Evolutionary conservation across 352 stramenopile genomes (phyloP).

Genomic region (Phytophthora kernoviae): DNA sequence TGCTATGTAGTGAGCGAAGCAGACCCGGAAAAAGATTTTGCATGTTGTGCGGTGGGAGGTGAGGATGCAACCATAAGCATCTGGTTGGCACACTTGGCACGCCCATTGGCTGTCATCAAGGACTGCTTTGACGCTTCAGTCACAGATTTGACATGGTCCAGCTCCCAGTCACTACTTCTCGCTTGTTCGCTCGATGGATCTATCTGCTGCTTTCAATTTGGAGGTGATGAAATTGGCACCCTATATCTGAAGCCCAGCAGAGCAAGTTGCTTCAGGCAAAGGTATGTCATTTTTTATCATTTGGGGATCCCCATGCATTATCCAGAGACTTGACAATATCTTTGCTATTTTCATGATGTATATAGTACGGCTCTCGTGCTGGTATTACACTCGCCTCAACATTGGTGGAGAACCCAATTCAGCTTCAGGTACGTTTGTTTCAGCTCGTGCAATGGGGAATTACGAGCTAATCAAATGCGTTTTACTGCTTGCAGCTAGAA

Average conservation of each 20-base stretch:
- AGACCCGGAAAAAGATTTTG: constrained; percentile 79
- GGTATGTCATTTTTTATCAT: constrained; percentile 29
- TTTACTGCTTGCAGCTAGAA: constrained; percentile 57
- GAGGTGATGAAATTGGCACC: constrained; percentile 60
- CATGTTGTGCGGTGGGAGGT: constrained; percentile 81
- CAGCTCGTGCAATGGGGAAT: constrained; percentile 15
- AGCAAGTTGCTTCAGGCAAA: constrained; percentile 84
- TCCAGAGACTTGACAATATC: not conserved
- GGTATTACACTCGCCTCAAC: constrained; percentile 82
- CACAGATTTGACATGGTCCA: constrained; percentile 81
- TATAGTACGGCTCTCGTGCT: constrained; percentile 84
- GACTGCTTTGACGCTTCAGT: constrained; percentile 87
- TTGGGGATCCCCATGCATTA: not conserved
- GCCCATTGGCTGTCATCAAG: constrained; percentile 79
- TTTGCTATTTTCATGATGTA: constrained; percentile 3
- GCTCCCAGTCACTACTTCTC: constrained; percentile 59
- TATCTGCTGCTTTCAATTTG: constrained; percentile 87
- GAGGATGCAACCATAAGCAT: constrained; percentile 88
- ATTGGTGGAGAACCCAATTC: constrained; percentile 80
- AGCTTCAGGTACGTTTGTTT: constrained; percentile 57
- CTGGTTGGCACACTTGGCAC: constrained; percentile 80
- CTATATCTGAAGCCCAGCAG: constrained; percentile 73
- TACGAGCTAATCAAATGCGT: not conserved
- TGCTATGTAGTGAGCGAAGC: constrained; percentile 47
- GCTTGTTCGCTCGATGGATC: constrained; percentile 79